Evolutionary conservation across 768 basidiomycete genomes (phyloP), one percentile per base, ranked within the genome.

Genomic region (Podaxis pistillaris): DNA sequence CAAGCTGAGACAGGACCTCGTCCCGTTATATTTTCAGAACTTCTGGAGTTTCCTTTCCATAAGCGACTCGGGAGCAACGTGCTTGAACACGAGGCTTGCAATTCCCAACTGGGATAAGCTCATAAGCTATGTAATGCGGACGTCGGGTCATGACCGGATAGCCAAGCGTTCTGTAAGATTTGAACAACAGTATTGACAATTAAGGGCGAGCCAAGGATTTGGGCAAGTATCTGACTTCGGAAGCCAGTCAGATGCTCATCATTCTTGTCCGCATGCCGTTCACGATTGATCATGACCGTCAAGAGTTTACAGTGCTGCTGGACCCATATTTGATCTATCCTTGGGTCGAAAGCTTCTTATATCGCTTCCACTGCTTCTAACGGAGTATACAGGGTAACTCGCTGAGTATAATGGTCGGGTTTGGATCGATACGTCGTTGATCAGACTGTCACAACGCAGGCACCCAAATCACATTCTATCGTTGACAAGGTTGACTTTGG

Each of bases 61-160:
- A 50, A 33, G 17, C n/a, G 36, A 58, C 57, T 49, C 33, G 46
- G 49, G 44, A 58, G 19, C 57, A 49, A 33, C 57, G 57, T 58
- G 57, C 30, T 46, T 28, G 46, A 24, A 22, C 57, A 58, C 44
- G 44, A 58, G 57, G 47, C 57, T 58, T 46, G 9, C 57, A 36
- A 33, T 46, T 49, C 44, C 46, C 12, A 58, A 49, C 17, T 36
- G 30, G 57, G 46, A 49, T 17, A 58, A 58, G 46, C 56, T 46
- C 56, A 57, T 58, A 56, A 37, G 3, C 22, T 22, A 4, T 26
- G 19, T 19, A 22, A 15, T 15, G n/a, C 22, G 5, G 22, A 5
- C 3, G 33, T 38, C 13, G 22, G 6, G n/a, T 37, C 19, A 19
- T 24, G 22, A 55, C 30, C 9, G n/a, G 30, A 3, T 38, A 33